Conservation (phyloP, 768 basidiomycete genomes). For the Panellus pusillus region DNA sequence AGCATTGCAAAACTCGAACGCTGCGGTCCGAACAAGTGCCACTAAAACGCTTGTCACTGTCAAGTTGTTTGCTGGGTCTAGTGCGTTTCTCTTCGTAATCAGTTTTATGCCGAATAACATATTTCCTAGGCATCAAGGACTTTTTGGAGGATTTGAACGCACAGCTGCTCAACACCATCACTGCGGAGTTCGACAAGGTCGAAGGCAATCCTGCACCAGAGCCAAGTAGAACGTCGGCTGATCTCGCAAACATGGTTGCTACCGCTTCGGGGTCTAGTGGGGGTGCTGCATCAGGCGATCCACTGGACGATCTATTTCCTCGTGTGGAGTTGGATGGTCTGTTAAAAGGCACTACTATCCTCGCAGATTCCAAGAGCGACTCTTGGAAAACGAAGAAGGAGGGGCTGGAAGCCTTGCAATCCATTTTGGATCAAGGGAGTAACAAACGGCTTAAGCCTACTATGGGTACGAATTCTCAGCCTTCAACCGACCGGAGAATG, state of each 20-base stretch:
- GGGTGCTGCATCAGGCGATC: constrained; percentile 51
- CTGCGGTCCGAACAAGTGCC: constrained; percentile 87
- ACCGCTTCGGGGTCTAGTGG: constrained; percentile 43
- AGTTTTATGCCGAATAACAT: not conserved
- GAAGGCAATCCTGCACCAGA: constrained; percentile 75
- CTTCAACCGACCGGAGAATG: constrained; percentile 8
- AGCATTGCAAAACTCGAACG: constrained; percentile 90
- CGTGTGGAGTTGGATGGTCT: constrained; percentile 90
- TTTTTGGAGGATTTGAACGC: constrained; percentile 94
- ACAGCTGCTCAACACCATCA: constrained; percentile 88
- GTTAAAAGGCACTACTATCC: constrained; percentile 77
- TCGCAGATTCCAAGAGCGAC: constrained; percentile 85
- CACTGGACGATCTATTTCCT: constrained; percentile 93
- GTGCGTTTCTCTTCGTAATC: constrained; percentile 39
- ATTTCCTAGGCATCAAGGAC: constrained; percentile 74
- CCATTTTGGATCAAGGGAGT: constrained; percentile 81
- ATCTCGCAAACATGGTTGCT: constrained; percentile 57
- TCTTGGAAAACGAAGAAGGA: constrained; percentile 98
- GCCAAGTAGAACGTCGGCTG: constrained; percentile 75
- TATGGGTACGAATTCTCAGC: constrained; percentile 60
- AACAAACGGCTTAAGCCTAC: constrained; percentile 90
- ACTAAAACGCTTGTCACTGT: constrained; percentile 92
- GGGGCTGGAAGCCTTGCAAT: constrained; percentile 81
- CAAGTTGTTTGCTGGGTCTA: constrained; percentile 86
- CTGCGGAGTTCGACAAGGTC: constrained; percentile 89